Percentiles rank a stretch among this genome's conserved stretches.
These are phyloP conservation scores for Hansenula sp. DNA, from an alignment of 1,139 yeast genomes.

Conservation along the genomic window DNA sequence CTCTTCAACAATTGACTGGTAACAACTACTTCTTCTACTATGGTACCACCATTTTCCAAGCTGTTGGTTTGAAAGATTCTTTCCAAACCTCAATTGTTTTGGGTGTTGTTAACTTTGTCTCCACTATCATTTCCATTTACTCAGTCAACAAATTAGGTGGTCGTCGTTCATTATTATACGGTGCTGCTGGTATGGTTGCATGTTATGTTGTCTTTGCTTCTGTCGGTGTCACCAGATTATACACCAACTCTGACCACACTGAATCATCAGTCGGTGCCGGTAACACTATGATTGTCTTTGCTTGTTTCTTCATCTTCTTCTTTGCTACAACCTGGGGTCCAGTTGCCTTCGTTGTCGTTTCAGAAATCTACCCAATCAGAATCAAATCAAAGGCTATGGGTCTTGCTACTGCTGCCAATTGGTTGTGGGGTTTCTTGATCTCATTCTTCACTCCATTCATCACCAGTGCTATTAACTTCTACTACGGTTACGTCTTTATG, in stretches of 20 bases:
- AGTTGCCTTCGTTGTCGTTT: constrained; percentile 64
- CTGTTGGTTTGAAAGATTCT: constrained; percentile 71
- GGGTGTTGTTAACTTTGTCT: constrained; percentile 74
- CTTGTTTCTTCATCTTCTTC: constrained; percentile 74
- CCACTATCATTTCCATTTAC: constrained; percentile 65
- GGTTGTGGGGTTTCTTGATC: constrained; percentile 77
- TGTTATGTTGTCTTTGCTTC: constrained; percentile 66
- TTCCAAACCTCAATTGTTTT: constrained; percentile 73
- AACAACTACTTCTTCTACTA: constrained; percentile 79
- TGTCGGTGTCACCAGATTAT: constrained; percentile 62
- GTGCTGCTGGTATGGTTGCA: constrained; percentile 59
- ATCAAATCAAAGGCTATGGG: constrained; percentile 78
- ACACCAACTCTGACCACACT: constrained; percentile 43
- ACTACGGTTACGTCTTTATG: constrained; percentile 73
- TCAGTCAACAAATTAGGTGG: constrained; percentile 70
- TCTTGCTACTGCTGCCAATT: constrained; percentile 66
- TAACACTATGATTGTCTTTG: constrained; percentile 71
- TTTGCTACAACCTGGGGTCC: constrained; percentile 90
- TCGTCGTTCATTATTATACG: constrained; percentile 59
- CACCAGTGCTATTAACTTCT: constrained; percentile 46
- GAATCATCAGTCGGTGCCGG: constrained; percentile 49
- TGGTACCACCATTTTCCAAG: constrained; percentile 71
- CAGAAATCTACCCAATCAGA: constrained; percentile 77
- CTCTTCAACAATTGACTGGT: constrained; percentile 77
- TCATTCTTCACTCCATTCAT: constrained; percentile 78